phyloP scores from a whole-genome alignment of 768 basidiomycete genomes.

The Rhizopogon salebrosus region DNA sequence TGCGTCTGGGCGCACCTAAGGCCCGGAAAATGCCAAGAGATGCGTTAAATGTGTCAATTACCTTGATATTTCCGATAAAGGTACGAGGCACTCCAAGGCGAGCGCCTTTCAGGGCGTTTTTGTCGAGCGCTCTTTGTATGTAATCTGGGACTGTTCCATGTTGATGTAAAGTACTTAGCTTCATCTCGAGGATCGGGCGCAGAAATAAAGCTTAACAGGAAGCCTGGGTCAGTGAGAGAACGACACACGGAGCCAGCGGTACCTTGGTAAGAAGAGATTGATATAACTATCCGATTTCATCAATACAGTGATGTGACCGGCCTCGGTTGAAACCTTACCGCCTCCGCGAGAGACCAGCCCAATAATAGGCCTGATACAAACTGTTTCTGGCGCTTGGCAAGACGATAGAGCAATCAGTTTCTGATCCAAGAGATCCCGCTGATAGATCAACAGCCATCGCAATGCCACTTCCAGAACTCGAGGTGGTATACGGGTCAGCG shows the following conservation, averaged over 20 bases:
- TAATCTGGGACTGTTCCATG: constrained; percentile 51
- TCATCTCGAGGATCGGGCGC: constrained; percentile 50
- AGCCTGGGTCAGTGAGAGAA: constrained; percentile 49
- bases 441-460: constrained; percentile 32
- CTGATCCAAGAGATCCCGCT: constrained; percentile 34
- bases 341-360: constrained; percentile 35
- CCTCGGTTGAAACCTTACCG: constrained; percentile 15
- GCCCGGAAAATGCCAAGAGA: constrained; percentile 31
- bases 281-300: constrained; percentile 39
- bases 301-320: neutral
- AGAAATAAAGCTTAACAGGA: constrained; percentile 48
- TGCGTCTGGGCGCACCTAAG: constrained; percentile 39
- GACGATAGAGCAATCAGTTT: constrained; percentile 41
- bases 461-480: constrained; percentile 49
- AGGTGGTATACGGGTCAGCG: constrained; percentile 47
- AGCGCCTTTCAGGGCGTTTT: constrained; percentile 42
- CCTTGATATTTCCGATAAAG: constrained; percentile 19
- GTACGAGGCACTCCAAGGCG: constrained; percentile 50
- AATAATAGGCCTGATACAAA: constrained; percentile 34
- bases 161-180: constrained; percentile 44
- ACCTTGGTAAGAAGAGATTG: constrained; percentile 54
- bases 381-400: constrained; percentile 33
- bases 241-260: constrained; percentile 55
- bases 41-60: constrained; percentile 32
- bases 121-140: constrained; percentile 45